Conservation (phyloP, 2,329 filamentous ascomycete genomes). For the Akanthomyces dipterigenus region DNA sequence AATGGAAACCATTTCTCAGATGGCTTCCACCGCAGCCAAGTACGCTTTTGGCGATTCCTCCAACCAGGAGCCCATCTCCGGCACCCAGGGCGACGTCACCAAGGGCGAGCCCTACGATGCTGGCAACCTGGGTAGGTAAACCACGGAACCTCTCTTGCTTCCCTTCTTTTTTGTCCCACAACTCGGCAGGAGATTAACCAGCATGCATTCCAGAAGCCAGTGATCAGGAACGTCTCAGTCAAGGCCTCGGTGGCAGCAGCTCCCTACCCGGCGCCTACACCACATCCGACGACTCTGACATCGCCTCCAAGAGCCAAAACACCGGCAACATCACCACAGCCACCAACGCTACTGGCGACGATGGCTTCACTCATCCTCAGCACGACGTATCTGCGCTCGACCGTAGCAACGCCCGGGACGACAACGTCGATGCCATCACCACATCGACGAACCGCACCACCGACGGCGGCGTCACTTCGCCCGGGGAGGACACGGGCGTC, state of each 20-base stretch:
- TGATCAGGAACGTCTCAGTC: constrained; percentile 19
- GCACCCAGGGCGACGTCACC: constrained; percentile 59
- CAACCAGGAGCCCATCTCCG: constrained; percentile 62
- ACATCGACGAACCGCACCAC: constrained; percentile 6
- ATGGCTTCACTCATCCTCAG: not conserved
- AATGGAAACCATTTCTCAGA: constrained; percentile 60
- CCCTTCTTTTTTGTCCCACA: not conserved
- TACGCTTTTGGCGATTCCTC: constrained; percentile 35
- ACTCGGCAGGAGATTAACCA: not conserved
- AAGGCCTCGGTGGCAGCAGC: constrained; percentile 20
- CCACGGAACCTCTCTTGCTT: not conserved
- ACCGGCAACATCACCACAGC: constrained; percentile 7
- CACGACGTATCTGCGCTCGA: not conserved
- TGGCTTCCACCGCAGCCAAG: constrained; percentile 35
- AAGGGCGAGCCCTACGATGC: constrained; percentile 70
- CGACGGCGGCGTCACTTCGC: constrained; percentile 1
- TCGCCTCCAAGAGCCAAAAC: not conserved
- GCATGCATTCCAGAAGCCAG: not conserved
- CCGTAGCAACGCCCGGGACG: not conserved
- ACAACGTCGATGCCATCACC: not conserved
- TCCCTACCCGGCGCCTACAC: not conserved
- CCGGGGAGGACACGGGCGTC: not conserved
- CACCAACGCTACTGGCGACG: not conserved
- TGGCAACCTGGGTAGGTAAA: constrained; percentile 57
- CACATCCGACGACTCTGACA: not conserved